Evolutionary conservation across 805 yeast genomes (phyloP).

Genomic region (Candida loeiensis): DNA sequence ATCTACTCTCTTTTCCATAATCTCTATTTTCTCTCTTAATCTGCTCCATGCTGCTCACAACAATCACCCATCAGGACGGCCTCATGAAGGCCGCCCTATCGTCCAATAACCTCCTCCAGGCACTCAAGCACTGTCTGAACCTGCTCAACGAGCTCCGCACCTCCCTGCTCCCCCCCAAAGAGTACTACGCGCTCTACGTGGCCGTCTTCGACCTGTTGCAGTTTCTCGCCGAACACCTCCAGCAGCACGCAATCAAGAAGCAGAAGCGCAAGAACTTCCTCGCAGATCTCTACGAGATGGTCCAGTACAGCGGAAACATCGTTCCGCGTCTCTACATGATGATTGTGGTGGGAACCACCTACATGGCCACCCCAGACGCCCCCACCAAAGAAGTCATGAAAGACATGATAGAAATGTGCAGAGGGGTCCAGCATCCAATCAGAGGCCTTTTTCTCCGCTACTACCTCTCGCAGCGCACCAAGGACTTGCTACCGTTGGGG

Average conservation of each 20-base stretch:
- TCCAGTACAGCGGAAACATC: constrained; percentile 92
- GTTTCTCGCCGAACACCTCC: constrained; percentile 56
- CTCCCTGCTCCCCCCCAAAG: constrained; percentile 74
- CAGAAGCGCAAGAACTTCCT: constrained; percentile 47
- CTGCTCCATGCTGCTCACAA: constrained; percentile 21
- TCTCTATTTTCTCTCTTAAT: background rate
- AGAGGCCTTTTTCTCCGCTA: constrained; percentile 88
- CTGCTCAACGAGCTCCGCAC: constrained; percentile 81
- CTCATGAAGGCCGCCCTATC: constrained; percentile 76
- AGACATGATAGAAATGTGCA: constrained; percentile 96
- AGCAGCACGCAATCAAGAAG: constrained; percentile 4
- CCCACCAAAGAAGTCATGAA: constrained; percentile 84
- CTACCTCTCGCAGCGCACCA: constrained; percentile 80
- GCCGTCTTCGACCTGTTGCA: constrained; percentile 80
- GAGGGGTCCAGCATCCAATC: constrained; percentile 94
- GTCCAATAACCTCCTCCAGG: constrained; percentile 69
- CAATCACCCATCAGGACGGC: constrained; percentile 65
- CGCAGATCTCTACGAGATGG: constrained; percentile 89
- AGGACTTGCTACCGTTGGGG: constrained; percentile 53
- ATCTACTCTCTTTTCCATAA: background rate
- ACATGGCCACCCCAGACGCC: constrained; percentile 71
- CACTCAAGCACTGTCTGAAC: constrained; percentile 80
- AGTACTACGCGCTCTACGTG: constrained; percentile 88
- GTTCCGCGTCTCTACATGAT: constrained; percentile 88
- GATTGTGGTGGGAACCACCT: constrained; percentile 93